Base-by-base conservation (phyloP, 2,329 filamentous ascomycete species). In the Xylaria sp. region DNA sequence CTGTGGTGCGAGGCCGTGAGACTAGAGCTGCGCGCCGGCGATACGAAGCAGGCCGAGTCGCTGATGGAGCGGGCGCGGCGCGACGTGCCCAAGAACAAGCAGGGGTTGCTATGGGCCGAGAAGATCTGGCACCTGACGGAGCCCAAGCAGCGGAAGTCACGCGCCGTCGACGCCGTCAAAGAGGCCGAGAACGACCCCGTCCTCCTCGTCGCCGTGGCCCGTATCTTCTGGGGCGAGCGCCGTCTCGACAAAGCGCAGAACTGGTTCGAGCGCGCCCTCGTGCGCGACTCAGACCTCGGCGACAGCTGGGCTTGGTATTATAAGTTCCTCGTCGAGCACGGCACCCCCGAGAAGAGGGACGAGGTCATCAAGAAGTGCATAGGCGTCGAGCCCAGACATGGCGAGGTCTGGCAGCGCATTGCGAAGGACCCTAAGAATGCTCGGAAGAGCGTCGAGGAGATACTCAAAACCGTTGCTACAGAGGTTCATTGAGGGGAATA, bases 221-320 rank as follows among this genome's bases (percentile, higher is more conserved):
- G 96, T 23, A 97, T 98, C 72, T 97, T 99, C 82, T 99, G 96
- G 96, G 90, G 88, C 10, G 96, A 99, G 81, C 87, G 96, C 64
- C 91, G 91, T 77, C 85, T 99, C 28, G 96, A 98, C 73, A 97
- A 97, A 80, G 95, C 96, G 2, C 92, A 94, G 80, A 94, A 89
- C 72, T 99, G 96, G 96, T 99, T 99, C 79, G 94, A 97, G 81
- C 97, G 97, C 81, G 96, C 96, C 0, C 90, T 97, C 64, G 85
- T 97, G 62, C 84, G 96, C 13, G 94, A 99, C 76, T 89, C 91
- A 41, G 94, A 98, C 78, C 83, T 89, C 59, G 96, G 96, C 59
- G 97, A 99, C 82, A 92, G 90, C 12, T 99, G 97, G 97, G 95
- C 94, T 23, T 99, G 95, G 95, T 99, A 97, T 80, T 96, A 94